phyloP scores from a whole-genome alignment of 768 basidiomycete genomes.

The Rhizopogon rudus region DNA sequence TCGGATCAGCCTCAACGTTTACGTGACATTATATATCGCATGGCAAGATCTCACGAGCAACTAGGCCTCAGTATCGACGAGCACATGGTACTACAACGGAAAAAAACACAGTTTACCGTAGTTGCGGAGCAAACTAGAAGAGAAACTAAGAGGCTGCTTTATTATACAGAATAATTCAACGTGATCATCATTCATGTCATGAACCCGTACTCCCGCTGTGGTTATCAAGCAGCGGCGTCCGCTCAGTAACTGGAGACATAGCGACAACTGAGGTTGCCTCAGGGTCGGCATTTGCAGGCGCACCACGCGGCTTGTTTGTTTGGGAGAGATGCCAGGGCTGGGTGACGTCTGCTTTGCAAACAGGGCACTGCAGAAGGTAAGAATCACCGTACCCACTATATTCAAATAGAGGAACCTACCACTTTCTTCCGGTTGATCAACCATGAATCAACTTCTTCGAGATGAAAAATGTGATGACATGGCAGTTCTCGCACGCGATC shows the following conservation, averaged over 20 bases:
- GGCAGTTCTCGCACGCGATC: constrained; percentile 90
- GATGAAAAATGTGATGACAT: constrained; percentile 94
- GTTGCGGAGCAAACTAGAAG: background rate
- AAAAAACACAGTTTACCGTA: background rate
- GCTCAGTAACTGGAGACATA: constrained; percentile 21
- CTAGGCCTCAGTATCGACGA: background rate
- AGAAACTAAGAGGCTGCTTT: background rate
- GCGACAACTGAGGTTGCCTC: constrained; percentile 10
- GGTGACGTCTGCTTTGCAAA: constrained; percentile 92
- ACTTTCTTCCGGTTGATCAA: constrained; percentile 88
- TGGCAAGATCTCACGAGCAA: background rate
- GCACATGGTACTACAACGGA: background rate
- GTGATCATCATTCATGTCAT: constrained; percentile 8
- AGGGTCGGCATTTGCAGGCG: constrained; percentile 1
- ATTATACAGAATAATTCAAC: constrained; percentile 21
- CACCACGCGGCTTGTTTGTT: constrained; percentile 7
- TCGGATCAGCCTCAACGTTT: background rate
- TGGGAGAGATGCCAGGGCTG: constrained; percentile 37
- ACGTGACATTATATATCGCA: background rate
- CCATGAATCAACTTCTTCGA: constrained; percentile 90
- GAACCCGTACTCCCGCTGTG: constrained; percentile 8
- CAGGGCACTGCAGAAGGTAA: constrained; percentile 60
- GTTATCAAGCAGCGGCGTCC: constrained; percentile 28
- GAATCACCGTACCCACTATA: constrained; percentile 1
- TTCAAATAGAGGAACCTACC: constrained; percentile 42